Conservation (phyloP, 352 stramenopile species). For the Peronosclerospora sorghi region DNA sequence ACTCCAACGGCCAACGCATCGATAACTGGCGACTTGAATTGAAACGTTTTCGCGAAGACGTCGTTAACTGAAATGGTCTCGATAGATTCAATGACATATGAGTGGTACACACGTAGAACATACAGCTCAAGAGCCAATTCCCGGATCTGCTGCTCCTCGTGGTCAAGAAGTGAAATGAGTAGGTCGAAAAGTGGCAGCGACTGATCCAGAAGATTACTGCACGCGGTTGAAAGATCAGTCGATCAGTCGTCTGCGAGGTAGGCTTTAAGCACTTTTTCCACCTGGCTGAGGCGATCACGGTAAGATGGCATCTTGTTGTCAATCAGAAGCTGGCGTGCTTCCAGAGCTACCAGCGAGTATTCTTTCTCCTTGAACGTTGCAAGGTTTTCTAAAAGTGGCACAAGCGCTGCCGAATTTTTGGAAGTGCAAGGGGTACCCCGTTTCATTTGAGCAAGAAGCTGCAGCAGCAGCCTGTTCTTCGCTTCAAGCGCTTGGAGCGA, state of each 20-base stretch:
- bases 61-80: slow-evolving; percentile 47
- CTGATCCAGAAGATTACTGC: slow-evolving; percentile 58
- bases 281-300: slow-evolving; percentile 16
- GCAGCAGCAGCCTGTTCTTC: slow-evolving; percentile 21
- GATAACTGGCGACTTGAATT: slow-evolving; percentile 76
- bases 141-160: slow-evolving; percentile 52
- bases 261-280: slow-evolving; percentile 27
- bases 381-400: slow-evolving; percentile 81
- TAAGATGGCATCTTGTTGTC: slow-evolving; percentile 95
- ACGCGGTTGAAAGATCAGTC: slow-evolving; percentile 43
- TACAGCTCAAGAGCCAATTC: slow-evolving; percentile 75
- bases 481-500: slow-evolving; percentile 85
- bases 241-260: no score
- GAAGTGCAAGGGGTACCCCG: background rate
- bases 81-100: slow-evolving; percentile 80
- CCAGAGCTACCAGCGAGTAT: no score
- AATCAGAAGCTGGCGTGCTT: slow-evolving; percentile 79
- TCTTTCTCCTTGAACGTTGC: slow-evolving; percentile 78
- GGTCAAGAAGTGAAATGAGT: slow-evolving; percentile 68
- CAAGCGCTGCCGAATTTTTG: slow-evolving; percentile 29
- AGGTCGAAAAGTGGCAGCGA: slow-evolving; percentile 81
- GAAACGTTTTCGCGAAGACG: slow-evolving; percentile 80
- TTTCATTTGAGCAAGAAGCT: background rate
- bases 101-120: slow-evolving; percentile 77
- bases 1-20: slow-evolving; percentile 67